A percentile compares a stretch with the other conserved stretches of the same genome.
Evolutionary conservation across 2,329 filamentous ascomycete genomes (phyloP).

Genomic region (Acrocalymma vagum): DNA sequence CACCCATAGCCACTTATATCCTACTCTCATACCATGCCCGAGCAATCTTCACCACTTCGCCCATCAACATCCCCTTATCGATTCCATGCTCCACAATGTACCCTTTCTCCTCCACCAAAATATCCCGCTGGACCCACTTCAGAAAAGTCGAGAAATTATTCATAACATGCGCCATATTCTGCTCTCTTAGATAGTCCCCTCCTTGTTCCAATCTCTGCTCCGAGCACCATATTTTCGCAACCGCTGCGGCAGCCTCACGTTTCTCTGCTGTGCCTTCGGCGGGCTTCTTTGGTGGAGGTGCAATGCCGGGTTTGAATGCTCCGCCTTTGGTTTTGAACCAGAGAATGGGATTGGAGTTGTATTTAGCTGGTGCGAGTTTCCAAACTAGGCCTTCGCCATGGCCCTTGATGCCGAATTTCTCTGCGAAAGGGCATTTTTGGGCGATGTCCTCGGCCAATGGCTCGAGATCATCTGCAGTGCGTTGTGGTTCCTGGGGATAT

Average conservation of each 20-base stretch:
- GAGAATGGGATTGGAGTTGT: conserved; percentile 19
- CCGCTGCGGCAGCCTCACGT: conserved; percentile 13
- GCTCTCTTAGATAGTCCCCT: conserved; percentile 33
- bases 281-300: conserved; percentile 21
- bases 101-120: conserved; percentile 30
- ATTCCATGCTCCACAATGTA: conserved; percentile 26
- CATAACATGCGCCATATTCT: conserved; percentile 15
- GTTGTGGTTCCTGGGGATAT: conserved; percentile 18
- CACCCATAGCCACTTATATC: too few relatives aligned
- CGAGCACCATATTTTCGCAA: conserved; percentile 29
- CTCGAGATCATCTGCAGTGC: conserved; percentile 21
- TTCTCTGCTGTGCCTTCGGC: conserved; percentile 15
- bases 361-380: conserved; percentile 23
- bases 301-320: conserved; percentile 32
- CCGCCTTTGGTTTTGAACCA: conserved; percentile 42
- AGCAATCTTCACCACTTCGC: conserved; percentile 32
- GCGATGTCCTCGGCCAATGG: conserved; percentile 28
- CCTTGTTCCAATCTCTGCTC: conserved; percentile 33
- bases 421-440: conserved; percentile 29
- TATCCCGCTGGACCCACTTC: conserved; percentile 34
- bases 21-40: conserved; percentile 30
- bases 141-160: conserved; percentile 25
- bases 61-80: conserved; percentile 25
- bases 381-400: conserved; percentile 37
- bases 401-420: conserved; percentile 26